Conservation (phyloP, 2,329 filamentous ascomycete species). For the Calonectria crousiana region DNA sequence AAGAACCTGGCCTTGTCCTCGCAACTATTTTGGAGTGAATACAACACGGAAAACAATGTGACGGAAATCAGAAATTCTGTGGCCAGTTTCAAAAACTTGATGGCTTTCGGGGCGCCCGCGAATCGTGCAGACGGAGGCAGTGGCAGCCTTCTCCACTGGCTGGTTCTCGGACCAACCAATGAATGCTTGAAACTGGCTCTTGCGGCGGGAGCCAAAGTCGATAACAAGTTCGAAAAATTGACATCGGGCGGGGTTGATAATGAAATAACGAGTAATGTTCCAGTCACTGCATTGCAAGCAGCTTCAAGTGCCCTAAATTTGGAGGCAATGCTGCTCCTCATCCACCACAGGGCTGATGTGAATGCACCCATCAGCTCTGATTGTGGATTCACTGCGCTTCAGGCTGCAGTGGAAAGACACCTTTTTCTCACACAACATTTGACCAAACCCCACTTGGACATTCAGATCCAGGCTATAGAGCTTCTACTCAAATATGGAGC, state of each 20-base stretch:
- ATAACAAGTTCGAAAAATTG: neutral
- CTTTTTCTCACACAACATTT: no score
- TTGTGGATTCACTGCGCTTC: neutral
- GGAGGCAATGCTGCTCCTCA: neutral
- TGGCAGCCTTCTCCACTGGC: neutral
- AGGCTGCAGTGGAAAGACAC: neutral
- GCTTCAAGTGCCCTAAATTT: neutral
- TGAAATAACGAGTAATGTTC: no score
- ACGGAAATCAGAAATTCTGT: no score
- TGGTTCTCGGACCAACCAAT: neutral
- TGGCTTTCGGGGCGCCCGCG: neutral
- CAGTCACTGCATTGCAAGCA: neutral
- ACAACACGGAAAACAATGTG: no score
- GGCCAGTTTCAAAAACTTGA: neutral
- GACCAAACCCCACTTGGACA: no score
- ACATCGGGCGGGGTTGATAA: neutral
- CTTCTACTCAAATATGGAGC: neutral
- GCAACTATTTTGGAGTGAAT: no score
- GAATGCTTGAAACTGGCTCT: neutral
- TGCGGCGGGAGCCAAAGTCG: neutral
- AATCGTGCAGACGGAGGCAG: neutral
- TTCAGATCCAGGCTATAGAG: neutral
- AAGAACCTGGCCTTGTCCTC: no score
- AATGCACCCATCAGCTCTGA: neutral
- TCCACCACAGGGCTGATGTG: neutral